Conservation (phyloP, 768 basidiomycete species). For the Collybia nuda region DNA sequence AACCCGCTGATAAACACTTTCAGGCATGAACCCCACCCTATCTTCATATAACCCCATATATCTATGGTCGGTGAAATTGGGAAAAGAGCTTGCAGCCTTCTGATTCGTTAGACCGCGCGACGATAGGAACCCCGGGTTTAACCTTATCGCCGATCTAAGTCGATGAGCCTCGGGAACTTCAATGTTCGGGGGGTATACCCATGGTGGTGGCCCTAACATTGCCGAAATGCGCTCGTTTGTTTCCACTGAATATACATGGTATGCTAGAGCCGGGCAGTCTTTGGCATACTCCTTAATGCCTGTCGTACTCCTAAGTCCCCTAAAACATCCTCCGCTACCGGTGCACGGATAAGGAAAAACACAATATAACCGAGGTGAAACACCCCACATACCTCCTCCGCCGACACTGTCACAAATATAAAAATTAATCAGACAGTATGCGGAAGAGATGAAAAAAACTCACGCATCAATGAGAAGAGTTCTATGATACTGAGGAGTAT, state of each 20-base stretch:
- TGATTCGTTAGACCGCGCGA: too few relatives aligned
- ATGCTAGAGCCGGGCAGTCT: slow-evolving; percentile 45
- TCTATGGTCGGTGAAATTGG: background rate
- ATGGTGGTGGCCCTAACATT: too few relatives aligned
- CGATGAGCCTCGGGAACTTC: too few relatives aligned
- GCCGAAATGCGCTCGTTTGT: too few relatives aligned
- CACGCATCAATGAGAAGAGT: slow-evolving; percentile 55
- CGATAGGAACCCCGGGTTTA: too few relatives aligned
- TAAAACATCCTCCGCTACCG: slow-evolving; percentile 63
- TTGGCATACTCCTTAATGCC: slow-evolving; percentile 70
- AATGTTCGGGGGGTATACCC: too few relatives aligned
- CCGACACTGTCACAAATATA: slow-evolving; percentile 4
- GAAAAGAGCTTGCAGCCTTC: too few relatives aligned
- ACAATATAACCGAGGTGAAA: too few relatives aligned
- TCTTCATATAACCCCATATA: background rate
- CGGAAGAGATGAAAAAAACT: slow-evolving; percentile 14
- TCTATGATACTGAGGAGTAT: slow-evolving; percentile 42
- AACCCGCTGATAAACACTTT: background rate
- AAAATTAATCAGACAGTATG: background rate
- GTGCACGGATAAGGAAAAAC: background rate
- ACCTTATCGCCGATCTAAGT: too few relatives aligned
- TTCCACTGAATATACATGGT: too few relatives aligned
- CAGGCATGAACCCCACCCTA: background rate
- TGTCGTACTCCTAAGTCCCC: slow-evolving; percentile 76
- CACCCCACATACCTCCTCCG: slow-evolving; percentile 12